Percentiles rank a stretch among this genome's conserved stretches.
phyloP scores from a whole-genome alignment of 257 asterid species.

The Vinca minor region DNA sequence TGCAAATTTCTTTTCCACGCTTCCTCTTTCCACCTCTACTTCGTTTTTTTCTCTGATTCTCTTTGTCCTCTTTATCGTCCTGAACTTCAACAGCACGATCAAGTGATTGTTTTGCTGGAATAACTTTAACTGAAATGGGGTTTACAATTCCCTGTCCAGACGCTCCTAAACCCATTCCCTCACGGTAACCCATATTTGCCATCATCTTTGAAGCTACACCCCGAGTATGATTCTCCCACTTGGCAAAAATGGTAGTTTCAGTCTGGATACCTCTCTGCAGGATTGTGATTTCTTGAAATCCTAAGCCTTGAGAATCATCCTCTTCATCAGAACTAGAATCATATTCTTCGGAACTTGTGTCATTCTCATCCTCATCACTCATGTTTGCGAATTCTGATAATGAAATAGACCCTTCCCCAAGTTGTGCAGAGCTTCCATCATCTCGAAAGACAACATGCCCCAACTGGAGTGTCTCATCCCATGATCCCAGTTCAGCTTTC shows the following conservation, averaged over 20 bases:
- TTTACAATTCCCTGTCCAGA: constrained; percentile 84
- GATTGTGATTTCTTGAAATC: constrained; percentile 51
- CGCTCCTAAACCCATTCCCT: constrained; percentile 97
- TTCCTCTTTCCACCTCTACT: constrained; percentile 87
- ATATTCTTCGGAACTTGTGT: constrained; percentile 38
- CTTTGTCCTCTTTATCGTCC: constrained; percentile 30
- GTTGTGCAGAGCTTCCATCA: constrained; percentile 65
- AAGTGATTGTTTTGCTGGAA: constrained; percentile 73
- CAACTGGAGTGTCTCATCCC: constrained; percentile 57
- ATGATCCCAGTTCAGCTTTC: constrained; percentile 79
- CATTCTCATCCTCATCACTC: constrained; percentile 59
- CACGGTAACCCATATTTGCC: constrained; percentile 97
- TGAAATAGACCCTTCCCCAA: constrained; percentile 55
- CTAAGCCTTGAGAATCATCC: constrained; percentile 52
- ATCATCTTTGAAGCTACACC: constrained; percentile 96
- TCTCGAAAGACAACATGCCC: constrained; percentile 61
- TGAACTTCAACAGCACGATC: constrained; percentile 52
- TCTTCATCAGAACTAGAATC: constrained; percentile 57
- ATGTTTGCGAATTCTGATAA: constrained; percentile 50
- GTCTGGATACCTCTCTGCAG: constrained; percentile 70
- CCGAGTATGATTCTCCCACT: constrained; percentile 96
- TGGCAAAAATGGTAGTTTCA: constrained; percentile 74
- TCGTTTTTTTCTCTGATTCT: constrained; percentile 43
- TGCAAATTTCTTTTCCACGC: constrained; percentile 74
- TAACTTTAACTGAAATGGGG: constrained; percentile 68